Evolutionary conservation across 2,329 filamentous ascomycete species (phyloP).

Genomic region (Orbilia blumenaviensis): DNA sequence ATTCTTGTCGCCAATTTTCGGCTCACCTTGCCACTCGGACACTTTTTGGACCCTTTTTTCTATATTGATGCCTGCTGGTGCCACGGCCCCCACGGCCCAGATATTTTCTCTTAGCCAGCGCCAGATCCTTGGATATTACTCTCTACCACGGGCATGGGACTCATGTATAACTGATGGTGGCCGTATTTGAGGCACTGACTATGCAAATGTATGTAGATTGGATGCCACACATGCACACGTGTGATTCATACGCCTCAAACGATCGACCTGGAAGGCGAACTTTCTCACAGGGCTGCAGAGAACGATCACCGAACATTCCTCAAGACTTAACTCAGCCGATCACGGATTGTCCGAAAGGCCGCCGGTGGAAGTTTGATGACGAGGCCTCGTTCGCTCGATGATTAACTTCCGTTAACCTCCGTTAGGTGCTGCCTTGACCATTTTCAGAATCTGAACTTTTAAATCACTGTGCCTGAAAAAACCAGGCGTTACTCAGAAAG

Average conservation of each 20-base stretch:
- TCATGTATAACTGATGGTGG: not conserved
- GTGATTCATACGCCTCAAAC: constrained; percentile 38
- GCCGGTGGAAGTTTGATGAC: constrained; percentile 1
- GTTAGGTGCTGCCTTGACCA: constrained; percentile 19
- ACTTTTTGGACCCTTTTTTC: constrained; percentile 39
- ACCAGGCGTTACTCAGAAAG: constrained; percentile 14
- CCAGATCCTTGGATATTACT: constrained; percentile 12
- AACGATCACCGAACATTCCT: constrained; percentile 37
- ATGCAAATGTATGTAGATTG: constrained; percentile 14
- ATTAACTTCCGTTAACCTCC: constrained; percentile 29
- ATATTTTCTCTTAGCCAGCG: constrained; percentile 4
- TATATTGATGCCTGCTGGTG: constrained; percentile 26
- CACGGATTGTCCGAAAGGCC: constrained; percentile 17
- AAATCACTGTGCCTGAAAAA: not conserved
- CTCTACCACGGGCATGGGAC: constrained; percentile 38
- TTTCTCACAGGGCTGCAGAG: constrained; percentile 7
- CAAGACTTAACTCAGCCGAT: constrained; percentile 27
- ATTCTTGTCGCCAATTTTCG: constrained; percentile 26
- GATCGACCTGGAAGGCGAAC: constrained; percentile 30
- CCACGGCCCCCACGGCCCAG: too few species aligned
- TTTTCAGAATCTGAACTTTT: not conserved
- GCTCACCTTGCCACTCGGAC: constrained; percentile 34
- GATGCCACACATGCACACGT: constrained; percentile 41
- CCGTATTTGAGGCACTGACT: constrained; percentile 30
- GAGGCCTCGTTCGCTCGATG: constrained; percentile 15